Evolutionary conservation across 495 filamentous ascomycete genomes (phyloP).

Genomic region (Penicillium silybi): DNA sequence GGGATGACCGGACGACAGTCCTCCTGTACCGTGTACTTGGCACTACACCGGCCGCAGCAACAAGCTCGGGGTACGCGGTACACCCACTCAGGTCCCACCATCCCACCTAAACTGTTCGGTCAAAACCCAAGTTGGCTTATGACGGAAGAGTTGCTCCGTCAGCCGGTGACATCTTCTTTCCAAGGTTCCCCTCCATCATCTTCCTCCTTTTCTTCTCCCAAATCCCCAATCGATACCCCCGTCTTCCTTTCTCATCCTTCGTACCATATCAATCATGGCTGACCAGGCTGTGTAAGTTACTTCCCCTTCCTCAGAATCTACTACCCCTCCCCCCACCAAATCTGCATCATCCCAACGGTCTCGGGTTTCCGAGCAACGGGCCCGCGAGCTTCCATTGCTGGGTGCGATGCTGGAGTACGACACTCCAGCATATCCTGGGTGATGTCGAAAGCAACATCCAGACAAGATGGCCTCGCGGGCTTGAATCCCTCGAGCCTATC

Average conservation of each 20-base stretch:
- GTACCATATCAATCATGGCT: slow-evolving; percentile 29
- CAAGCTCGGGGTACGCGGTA: background rate
- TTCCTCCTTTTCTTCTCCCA: slow-evolving; percentile 10
- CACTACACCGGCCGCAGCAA: slow-evolving; percentile 1
- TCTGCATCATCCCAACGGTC: slow-evolving; percentile 5
- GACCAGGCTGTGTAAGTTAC: slow-evolving; percentile 57
- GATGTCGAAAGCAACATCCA: slow-evolving; percentile 3
- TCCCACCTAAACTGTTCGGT: background rate
- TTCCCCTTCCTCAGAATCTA: background rate
- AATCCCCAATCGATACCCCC: slow-evolving; percentile 19
- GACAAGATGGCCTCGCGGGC: slow-evolving; percentile 1
- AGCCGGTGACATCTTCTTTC: slow-evolving; percentile 27
- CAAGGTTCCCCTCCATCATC: slow-evolving; percentile 11
- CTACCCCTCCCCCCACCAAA: slow-evolving; percentile 7
- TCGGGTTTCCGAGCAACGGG: background rate
- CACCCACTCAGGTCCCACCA: slow-evolving; percentile 28
- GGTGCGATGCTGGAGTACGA: background rate
- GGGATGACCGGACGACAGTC: slow-evolving; percentile 42
- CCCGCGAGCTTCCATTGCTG: slow-evolving; percentile 1
- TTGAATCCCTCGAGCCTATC: background rate
- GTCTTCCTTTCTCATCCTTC: slow-evolving; percentile 10
- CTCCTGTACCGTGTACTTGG: slow-evolving; percentile 35
- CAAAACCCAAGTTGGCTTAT: slow-evolving; percentile 12
- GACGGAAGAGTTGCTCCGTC: slow-evolving; percentile 47
- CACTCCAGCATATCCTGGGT: background rate